Base-by-base conservation (phyloP, 129 eudicot genomes). In the Deinandra increscens region DNA sequence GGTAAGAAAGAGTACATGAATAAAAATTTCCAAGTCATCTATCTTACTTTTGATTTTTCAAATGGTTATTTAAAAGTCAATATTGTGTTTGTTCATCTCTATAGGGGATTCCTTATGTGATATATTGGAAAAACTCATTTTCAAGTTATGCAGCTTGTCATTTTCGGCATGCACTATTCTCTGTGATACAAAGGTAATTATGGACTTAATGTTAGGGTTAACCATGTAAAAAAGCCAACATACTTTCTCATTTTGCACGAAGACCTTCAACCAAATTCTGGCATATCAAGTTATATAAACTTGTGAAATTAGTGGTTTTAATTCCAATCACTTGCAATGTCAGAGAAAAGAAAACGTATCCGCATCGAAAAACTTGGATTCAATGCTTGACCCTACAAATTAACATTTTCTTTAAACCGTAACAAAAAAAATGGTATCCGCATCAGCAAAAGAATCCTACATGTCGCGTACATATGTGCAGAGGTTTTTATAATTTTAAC, bases 21-120 rank as follows among this genome's bases (percentile, higher is more conserved):
- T 60, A 68, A 49, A 3, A n/a, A 44, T 19, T 6, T 43, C 36
- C 7, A 43, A 66, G 37, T 67, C 31, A 45, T 46, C 0, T 31
- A 13, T 38, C 46, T 48, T 56, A 9, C 13, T 37, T 68, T 6
- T 58, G 14, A 29, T 15, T 53, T 54, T 38, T 48, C 36, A 76
- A 69, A n/a, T 60, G 51, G 46, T 38, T 23, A 17, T 11, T 17
- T 14, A 37, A 45, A 59, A 67, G 18, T 31, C 39, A 64, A 56
- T 11, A 37, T 74, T n/a, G 19, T 14, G 39, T 41, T 7, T 49
- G 5, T 70, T 75, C 50, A 53, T 71, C 37, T 68, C 69, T 75
- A 74, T 88, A 93, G 99, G 97, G 99, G 61, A 81, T 93, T 55
- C 90, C 97, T 37, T 93, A 86, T 66, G 95, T 93, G 64, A 87